These are phyloP conservation scores for Salvia splendens DNA, from an alignment of 257 asterid species.

Conservation along the genomic window DNA sequence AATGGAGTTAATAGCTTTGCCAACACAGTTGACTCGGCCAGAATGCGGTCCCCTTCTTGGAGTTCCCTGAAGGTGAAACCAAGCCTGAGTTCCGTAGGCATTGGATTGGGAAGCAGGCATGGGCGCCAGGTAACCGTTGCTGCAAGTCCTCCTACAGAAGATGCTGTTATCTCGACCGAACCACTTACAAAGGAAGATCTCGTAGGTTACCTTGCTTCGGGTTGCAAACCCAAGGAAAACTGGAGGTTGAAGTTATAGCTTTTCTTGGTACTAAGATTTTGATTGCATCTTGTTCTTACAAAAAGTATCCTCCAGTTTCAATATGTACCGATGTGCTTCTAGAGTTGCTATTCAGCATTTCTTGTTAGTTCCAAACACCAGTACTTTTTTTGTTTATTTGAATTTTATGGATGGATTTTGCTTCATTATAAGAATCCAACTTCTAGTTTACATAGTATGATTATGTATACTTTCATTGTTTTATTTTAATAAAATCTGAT, in stretches of 20 bases:
- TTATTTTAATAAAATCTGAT: constrained; percentile 11
- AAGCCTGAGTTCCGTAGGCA: constrained; percentile 37
- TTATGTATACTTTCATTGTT: constrained; percentile 16
- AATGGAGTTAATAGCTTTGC: constrained; percentile 34
- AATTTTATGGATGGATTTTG: constrained; percentile 14
- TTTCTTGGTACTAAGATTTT: constrained; percentile 44
- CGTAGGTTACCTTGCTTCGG: constrained; percentile 82
- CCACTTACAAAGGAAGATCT: constrained; percentile 92
- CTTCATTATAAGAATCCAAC: constrained; percentile 20
- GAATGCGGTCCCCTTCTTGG: constrained; percentile 46
- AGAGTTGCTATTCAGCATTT: background rate
- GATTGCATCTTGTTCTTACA: constrained; percentile 34
- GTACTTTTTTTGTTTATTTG: constrained; percentile 14
- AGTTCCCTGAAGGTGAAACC: constrained; percentile 42
- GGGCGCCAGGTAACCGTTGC: constrained; percentile 58
- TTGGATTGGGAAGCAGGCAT: constrained; percentile 38
- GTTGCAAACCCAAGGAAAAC: constrained; percentile 92
- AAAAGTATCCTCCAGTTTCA: constrained; percentile 5
- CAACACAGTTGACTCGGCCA: constrained; percentile 39
- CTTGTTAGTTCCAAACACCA: constrained; percentile 3
- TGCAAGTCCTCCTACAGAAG: constrained; percentile 98
- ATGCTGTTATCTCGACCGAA: constrained; percentile 76
- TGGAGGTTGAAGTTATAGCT: constrained; percentile 83
- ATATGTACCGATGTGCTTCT: background rate
- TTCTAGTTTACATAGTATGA: constrained; percentile 8